These are phyloP conservation scores for Colletotrichum filicis DNA, from an alignment of 2,329 filamentous ascomycete species.

Conservation along the genomic window DNA sequence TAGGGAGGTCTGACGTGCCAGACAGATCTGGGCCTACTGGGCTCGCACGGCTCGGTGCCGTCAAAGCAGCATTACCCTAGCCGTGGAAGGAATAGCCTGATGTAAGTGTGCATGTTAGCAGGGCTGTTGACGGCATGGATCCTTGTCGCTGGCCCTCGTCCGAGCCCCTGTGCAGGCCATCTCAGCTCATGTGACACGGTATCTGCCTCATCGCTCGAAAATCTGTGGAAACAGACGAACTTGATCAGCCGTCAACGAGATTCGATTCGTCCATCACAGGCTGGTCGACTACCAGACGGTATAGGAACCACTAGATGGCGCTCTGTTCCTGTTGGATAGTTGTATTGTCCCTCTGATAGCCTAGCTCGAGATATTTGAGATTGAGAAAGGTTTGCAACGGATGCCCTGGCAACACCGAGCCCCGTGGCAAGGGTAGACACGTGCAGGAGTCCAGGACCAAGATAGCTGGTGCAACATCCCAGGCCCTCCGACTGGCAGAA, in stretches of 20 bases:
- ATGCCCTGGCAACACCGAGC: slow-evolving; percentile 15
- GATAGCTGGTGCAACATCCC: slow-evolving; percentile 8
- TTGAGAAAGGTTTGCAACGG: slow-evolving; percentile 1
- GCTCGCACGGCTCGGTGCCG: slow-evolving; percentile 13
- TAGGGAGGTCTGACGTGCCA: slow-evolving; percentile 11
- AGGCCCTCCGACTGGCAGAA: slow-evolving; percentile 28
- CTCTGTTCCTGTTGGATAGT: background rate
- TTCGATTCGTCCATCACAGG: slow-evolving; percentile 18
- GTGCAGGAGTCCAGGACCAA: slow-evolving; percentile 32
- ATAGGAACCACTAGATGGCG: slow-evolving; percentile 12
- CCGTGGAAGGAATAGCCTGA: slow-evolving; percentile 21
- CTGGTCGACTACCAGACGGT: background rate
- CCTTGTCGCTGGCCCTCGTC: slow-evolving; percentile 18
- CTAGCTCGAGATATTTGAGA: slow-evolving; percentile 5
- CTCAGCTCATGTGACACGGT: slow-evolving; percentile 30
- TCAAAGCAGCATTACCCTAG: slow-evolving; percentile 19
- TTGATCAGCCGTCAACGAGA: slow-evolving; percentile 12
- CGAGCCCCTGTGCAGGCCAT: slow-evolving; percentile 20
- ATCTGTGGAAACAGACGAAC: slow-evolving; percentile 35
- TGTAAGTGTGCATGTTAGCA: slow-evolving; percentile 24
- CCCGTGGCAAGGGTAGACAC: slow-evolving; percentile 15
- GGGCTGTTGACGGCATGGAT: background rate
- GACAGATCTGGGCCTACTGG: background rate
- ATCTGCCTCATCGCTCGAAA: slow-evolving; percentile 30
- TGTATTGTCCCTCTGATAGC: background rate